Evolutionary conservation across 768 basidiomycete genomes (phyloP), one percentile per base, ranked within the genome.

Genomic region (Cytidiella melzeri): DNA sequence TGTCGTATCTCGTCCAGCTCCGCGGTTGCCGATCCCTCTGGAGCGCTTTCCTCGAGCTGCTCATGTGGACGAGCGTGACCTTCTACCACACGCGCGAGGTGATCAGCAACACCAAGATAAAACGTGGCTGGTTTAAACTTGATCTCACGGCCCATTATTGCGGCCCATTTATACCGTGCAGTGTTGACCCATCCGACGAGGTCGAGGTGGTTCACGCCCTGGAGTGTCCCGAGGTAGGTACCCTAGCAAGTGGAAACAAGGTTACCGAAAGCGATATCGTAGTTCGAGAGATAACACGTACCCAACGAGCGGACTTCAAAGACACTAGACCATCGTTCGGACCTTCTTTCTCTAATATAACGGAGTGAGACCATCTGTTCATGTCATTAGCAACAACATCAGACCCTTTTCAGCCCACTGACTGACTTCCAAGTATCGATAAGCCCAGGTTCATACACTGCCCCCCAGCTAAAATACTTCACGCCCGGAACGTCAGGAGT

Each of bases 391-490:
- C 45, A 44, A 24, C n/a, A 30, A 7, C 13, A 37, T 23, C 24
- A 19, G 4, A 24, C 20, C 19, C 39, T 11, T 11, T 18, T 39
- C 43, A 39, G 41, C 13, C 45, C 23, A 41, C 3, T 13, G 27
- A 67, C 73, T 58, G 51, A 66, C 69, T 86, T 87, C 81, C 89
- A 96, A 0, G 92, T 87, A 66, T 98, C 94, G 40, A 98, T 82
- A 42, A 95, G 67, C 1, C 89, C 87, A 4, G 96, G 95, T 13
- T 86, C 79, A 61, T 93, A 93, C 11, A 76, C 75, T 2, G 96
- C 96, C 10, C 96, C 96, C 90, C 92, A 99, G 60, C 89, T 92
- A 57, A 89, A 95, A 66, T 99, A 99, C 55, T 79, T 76, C 47
- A 98, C 85, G 20, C 77, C 80, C 1, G 77, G 72, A 0, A 84